Conservation (phyloP, 768 basidiomycete genomes). For the Cubamyces sp. region DNA sequence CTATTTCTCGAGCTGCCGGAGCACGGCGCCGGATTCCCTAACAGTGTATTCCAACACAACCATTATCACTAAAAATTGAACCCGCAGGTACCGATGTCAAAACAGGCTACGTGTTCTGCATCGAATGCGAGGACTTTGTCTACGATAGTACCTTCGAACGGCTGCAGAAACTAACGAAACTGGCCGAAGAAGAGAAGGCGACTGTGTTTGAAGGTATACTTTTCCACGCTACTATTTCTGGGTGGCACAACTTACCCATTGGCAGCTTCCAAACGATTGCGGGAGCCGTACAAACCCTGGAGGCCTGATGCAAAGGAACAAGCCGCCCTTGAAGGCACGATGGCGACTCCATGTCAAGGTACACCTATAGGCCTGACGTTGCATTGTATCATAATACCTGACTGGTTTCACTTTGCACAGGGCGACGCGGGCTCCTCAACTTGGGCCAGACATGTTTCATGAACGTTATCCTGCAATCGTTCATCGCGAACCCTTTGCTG, state of each 20-base stretch:
- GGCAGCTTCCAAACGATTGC: constrained; percentile 42
- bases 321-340: constrained; percentile 51
- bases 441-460: constrained; percentile 94
- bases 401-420: constrained; percentile 39
- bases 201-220: constrained; percentile 61
- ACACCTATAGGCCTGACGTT: constrained; percentile 16
- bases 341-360: constrained; percentile 77
- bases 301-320: constrained; percentile 45
- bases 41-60: background rate
- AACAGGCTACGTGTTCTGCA: constrained; percentile 77
- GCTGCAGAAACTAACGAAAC: constrained; percentile 45
- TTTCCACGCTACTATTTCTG: constrained; percentile 16
- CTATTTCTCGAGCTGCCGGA: background rate
- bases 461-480: constrained; percentile 87
- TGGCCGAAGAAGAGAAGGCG: constrained; percentile 62
- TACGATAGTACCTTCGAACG: constrained; percentile 59
- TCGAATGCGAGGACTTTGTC: constrained; percentile 74
- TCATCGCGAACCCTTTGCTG: constrained; percentile 88
- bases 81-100: constrained; percentile 69
- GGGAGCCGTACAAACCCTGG: constrained; percentile 58
- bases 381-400: background rate
- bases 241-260: constrained; percentile 10
- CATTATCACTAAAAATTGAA: background rate
- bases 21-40: background rate
- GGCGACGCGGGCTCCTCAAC: constrained; percentile 83